phyloP scores from a whole-genome alignment of 208 protist species.

The Trypanosoma congolense region DNA sequence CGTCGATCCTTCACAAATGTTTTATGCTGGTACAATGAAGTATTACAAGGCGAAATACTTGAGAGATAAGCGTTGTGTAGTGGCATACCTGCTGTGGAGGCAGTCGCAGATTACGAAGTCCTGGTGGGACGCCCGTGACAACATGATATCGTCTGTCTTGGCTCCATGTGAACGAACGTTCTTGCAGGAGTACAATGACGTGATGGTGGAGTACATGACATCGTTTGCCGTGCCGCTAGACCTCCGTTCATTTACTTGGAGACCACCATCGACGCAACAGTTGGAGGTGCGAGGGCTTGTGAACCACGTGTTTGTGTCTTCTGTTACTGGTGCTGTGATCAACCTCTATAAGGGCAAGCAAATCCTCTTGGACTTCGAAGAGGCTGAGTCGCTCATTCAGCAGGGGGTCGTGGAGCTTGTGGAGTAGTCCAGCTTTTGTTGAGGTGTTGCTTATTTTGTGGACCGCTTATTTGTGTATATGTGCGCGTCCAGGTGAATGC shows the following conservation, averaged over 20 bases:
- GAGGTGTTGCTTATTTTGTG: slow-evolving; percentile 9
- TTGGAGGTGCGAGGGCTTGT: slow-evolving; percentile 70
- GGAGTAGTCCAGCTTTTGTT: slow-evolving; percentile 9
- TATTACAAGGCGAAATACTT: slow-evolving; percentile 75
- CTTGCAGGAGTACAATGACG: slow-evolving; percentile 66
- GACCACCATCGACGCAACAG: slow-evolving; percentile 69
- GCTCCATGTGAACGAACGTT: slow-evolving; percentile 52
- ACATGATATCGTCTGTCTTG: slow-evolving; percentile 44
- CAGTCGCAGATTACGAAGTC: slow-evolving; percentile 48
- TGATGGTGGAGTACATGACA: slow-evolving; percentile 88
- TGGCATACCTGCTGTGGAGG: slow-evolving; percentile 78
- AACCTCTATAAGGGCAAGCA: slow-evolving; percentile 76
- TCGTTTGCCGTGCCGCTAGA: slow-evolving; percentile 78
- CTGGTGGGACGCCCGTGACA: slow-evolving; percentile 78
- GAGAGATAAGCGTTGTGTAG: slow-evolving; percentile 73
- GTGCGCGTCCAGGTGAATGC: too few species aligned
- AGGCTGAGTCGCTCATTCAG: slow-evolving; percentile 78
- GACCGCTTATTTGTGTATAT: too few species aligned
- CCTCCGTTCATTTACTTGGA: slow-evolving; percentile 73
- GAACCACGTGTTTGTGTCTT: slow-evolving; percentile 72
- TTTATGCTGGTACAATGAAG: slow-evolving; percentile 66
- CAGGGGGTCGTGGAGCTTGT: slow-evolving; percentile 75
- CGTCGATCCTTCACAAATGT: slow-evolving; percentile 58
- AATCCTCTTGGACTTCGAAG: slow-evolving; percentile 69
- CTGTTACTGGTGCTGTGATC: slow-evolving; percentile 59